Conservation (phyloP, 768 basidiomycete species). For the Kwoniella europaea region DNA sequence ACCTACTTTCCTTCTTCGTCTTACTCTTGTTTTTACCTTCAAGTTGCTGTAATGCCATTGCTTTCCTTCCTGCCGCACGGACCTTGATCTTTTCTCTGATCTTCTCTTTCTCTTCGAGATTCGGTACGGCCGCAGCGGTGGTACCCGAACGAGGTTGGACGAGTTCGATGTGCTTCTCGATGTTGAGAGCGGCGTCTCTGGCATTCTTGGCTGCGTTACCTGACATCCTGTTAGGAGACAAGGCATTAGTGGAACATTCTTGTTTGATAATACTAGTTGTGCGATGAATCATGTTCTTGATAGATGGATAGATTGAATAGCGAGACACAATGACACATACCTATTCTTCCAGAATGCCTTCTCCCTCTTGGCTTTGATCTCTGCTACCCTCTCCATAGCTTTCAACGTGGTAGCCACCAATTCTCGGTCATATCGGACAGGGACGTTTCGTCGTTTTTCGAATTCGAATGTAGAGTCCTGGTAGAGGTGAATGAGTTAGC, state of each 20-base stretch:
- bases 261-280: neutral
- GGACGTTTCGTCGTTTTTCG: conserved; percentile 97
- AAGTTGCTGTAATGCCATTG: conserved; percentile 51
- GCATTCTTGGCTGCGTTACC: conserved; percentile 71
- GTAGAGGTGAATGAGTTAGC: neutral
- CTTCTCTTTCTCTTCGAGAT: conserved; percentile 62
- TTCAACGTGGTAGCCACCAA: conserved; percentile 88
- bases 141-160: conserved; percentile 53
- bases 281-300: no score
- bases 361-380: conserved; percentile 88
- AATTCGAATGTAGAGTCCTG: conserved; percentile 99
- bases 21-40: conserved; percentile 51
- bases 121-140: conserved; percentile 59
- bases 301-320: neutral
- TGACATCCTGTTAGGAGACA: conserved; percentile 70
- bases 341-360: conserved; percentile 92
- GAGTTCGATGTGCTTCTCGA: conserved; percentile 63
- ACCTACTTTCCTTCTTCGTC: conserved; percentile 67
- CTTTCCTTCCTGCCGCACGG: conserved; percentile 45
- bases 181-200: conserved; percentile 66
- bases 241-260: neutral
- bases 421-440: conserved; percentile 95
- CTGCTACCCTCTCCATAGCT: conserved; percentile 92
- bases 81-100: conserved; percentile 78
- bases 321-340: conserved; percentile 42